Evolutionary conservation across 306 rosid species (phyloP), one percentile per base, ranked within the genome.

Genomic region (Pyrus communis): DNA sequence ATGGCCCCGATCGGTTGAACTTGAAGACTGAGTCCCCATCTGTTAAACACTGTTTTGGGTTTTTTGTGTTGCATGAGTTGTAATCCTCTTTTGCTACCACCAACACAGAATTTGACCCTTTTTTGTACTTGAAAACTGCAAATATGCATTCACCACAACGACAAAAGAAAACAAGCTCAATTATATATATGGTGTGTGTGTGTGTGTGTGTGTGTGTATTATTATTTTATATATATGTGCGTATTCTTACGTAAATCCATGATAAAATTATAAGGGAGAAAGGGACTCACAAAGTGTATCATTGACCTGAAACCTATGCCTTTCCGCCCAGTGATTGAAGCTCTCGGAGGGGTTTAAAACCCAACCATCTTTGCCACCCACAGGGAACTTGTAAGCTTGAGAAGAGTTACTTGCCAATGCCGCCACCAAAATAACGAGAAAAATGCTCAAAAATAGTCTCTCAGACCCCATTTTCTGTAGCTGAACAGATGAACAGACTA

Each of bases 321-420:
- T 73, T 11, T 76, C 75, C 71, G 97, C 90, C 96, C 96, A 90
- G 12, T 81, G 86, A 59, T 42, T 72, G 81, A 86, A 93, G 9
- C 27, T 74, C 73, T 85, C 87, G 5, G 90, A 82, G 61, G 96
- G 93, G 63, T 86, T 86, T 35, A 69, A 60, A 19, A 80, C 87
- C 98, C 98, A 93, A 3, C 96, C 98, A 70, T 90, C 82, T 78
- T 77, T 86, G 25, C 91, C 93, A 64, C 96, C 94, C 38, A 93
- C 91, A 8, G 17, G 7, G 78, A 82, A 89, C 5, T 78, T 69
- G 61, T 30, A 49, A 23, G 84, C 86, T 70, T 80, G 73, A 66
- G 80, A 77, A 0, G 78, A 80, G 71, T 70, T 33, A 51, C 67
- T 13, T 2, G 79, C 71, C 67, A 83, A 73, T 17, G 68, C 49